These are phyloP conservation scores for Dactylis glomerata DNA, from an alignment of 176 grass and related monocot genomes.

Conservation along the genomic window DNA sequence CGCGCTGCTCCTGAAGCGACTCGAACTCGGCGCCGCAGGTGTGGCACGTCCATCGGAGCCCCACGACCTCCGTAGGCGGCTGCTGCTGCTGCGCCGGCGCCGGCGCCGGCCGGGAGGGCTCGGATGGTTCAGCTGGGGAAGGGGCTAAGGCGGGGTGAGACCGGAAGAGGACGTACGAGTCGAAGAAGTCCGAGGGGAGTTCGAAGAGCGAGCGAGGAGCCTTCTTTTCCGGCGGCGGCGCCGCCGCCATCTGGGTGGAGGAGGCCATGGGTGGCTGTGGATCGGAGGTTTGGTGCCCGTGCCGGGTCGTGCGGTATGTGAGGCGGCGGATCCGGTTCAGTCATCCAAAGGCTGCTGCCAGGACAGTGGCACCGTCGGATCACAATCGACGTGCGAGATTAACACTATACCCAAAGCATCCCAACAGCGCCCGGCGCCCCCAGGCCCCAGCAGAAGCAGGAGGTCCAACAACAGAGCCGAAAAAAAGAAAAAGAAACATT, in stretches of 20 bases:
- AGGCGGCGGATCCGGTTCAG: neutral
- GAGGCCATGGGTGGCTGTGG: neutral
- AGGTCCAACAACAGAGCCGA: no score
- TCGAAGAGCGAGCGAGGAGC: conserved; percentile 76
- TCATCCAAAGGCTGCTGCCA: neutral
- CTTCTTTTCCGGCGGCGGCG: conserved; percentile 45
- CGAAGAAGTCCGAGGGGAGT: conserved; percentile 64
- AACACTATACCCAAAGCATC: no score
- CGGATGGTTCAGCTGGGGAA: conserved; percentile 26
- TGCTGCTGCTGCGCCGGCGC: conserved; percentile 21
- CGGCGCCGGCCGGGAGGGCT: conserved; percentile 22
- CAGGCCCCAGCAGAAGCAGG: no score
- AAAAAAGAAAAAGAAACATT: no score
- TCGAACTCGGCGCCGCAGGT: conserved; percentile 81
- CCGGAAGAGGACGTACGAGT: conserved; percentile 46
- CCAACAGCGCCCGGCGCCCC: no score
- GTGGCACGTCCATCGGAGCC: conserved; percentile 82
- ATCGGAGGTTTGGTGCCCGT: conserved; percentile 34
- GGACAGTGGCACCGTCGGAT: conserved; percentile 19
- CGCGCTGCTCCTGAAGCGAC: conserved; percentile 81
- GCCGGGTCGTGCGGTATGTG: neutral
- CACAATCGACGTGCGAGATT: conserved; percentile 4
- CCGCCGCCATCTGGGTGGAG: conserved; percentile 53
- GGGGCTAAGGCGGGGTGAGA: conserved; percentile 32
- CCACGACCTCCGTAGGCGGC: conserved; percentile 15